Conservation (phyloP, 1,139 yeast genomes). For the Spencermartinsiella ligniputridi region DNA sequence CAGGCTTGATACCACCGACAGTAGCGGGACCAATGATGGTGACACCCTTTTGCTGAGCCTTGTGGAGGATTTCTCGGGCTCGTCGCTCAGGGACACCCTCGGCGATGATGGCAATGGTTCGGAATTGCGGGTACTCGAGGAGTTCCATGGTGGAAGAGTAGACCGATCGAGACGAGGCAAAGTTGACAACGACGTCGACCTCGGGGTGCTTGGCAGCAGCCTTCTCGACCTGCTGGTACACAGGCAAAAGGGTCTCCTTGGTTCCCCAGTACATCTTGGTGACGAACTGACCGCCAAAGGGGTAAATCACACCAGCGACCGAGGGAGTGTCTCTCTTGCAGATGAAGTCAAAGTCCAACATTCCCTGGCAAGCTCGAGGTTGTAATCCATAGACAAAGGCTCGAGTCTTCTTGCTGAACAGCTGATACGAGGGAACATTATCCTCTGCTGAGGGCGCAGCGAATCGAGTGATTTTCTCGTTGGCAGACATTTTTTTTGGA, state of each 20-base stretch:
- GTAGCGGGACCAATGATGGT: conserved; percentile 47
- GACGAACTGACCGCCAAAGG: conserved; percentile 45
- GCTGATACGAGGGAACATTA: conserved; percentile 30
- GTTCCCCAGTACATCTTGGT: conserved; percentile 49
- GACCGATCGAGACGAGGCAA: conserved; percentile 45
- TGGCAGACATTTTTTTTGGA: conserved; percentile 21
- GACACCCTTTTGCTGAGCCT: conserved; percentile 43
- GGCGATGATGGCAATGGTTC: conserved; percentile 45
- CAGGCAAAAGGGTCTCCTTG: conserved; percentile 44
- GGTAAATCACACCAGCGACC: conserved; percentile 46
- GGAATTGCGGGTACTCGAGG: conserved; percentile 43
- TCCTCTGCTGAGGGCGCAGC: conserved; percentile 20
- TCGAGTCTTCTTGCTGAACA: conserved; percentile 40
- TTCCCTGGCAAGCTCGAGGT: conserved; percentile 46
- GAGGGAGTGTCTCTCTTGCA: conserved; percentile 44
- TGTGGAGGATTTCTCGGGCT: conserved; percentile 43
- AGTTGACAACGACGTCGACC: conserved; percentile 46
- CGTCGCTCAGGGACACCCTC: conserved; percentile 49
- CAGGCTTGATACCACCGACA: conserved; percentile 48
- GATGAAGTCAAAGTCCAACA: conserved; percentile 46
- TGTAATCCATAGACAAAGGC: conserved; percentile 43
- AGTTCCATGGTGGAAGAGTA: conserved; percentile 46
- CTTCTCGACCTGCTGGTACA: conserved; percentile 40
- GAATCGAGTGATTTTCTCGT: conserved; percentile 30
- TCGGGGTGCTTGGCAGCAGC: conserved; percentile 45